Evolutionary conservation across 192 early-diverging fungal genomes (phyloP), one percentile per base, ranked within the genome.

Genomic region (Pecoramyces ruminantium): DNA sequence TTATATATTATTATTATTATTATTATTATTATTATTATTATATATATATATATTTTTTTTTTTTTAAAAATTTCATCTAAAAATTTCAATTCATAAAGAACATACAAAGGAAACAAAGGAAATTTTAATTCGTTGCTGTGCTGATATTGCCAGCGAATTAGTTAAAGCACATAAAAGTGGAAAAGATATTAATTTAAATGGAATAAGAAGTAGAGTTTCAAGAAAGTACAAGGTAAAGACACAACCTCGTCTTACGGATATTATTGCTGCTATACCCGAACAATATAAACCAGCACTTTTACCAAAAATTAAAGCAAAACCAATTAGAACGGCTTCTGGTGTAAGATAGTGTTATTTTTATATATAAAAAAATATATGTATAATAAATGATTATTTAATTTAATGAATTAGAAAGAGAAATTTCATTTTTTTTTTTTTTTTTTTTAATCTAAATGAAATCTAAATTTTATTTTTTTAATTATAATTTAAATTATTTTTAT

Each of bases 211-310:
- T 79, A 90, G 78, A 38, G 81, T 88, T 21, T 89, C 93, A n/a
- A 84, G 92, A 18, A 85, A 86, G 29, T 89, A 93, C 85, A 94
- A 91, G 79, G 89, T 98, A 16, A 88, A 90, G 77, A 92, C 92
- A 38, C 96, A 97, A 86, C 98, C 98, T 15, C 93, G 93, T 81
- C 90, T 99, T 11, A 95, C 97, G 18, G 98, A 99, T 83, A 98
- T 99, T 79, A 98, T 99, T 78, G 95, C 97, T 15, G 98, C 95
- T 34, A 98, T 99, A 81, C 98, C 98, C 4, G 96, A 96, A 85
- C 91, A 97, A 82, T 89, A 98, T 86, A 93, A 90, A 79, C 88
- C 92, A 30, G 86, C 86, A n/a, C 87, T 99, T 18, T 86, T 98
- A 25, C 96, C 96, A 2, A 90, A 89, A 34, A 88, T 99, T 28